Conservation (phyloP, 345 rosid genomes). For the Eucalyptus curtisii region DNA sequence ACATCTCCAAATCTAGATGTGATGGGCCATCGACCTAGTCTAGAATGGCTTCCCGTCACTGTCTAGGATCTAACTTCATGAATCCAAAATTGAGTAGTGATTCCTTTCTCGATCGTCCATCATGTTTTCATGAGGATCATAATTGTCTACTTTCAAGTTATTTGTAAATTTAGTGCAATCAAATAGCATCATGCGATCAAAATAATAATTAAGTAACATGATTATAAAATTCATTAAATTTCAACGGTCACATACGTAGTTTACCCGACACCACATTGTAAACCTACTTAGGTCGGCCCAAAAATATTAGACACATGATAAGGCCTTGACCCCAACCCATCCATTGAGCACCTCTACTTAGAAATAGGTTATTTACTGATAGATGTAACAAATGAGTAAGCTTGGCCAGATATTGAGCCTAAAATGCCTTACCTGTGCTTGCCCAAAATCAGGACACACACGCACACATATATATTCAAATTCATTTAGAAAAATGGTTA, state of each 20-base stretch:
- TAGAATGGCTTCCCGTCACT: not conserved
- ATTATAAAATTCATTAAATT: not conserved
- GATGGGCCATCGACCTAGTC: not conserved
- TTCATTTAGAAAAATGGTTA: not conserved
- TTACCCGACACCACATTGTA: not conserved
- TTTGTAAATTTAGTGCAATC: not conserved
- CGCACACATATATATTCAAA: not conserved
- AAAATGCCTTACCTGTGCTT: not conserved
- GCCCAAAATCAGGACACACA: not conserved
- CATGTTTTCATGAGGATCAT: not conserved
- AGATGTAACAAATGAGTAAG: not conserved
- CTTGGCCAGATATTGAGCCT: not conserved
- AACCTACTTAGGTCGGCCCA: not conserved
- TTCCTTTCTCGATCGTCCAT: not conserved
- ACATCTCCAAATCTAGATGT: not conserved
- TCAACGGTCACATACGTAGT: not conserved
- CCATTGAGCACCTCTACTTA: not conserved
- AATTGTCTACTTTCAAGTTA: not conserved
- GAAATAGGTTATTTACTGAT: not conserved
- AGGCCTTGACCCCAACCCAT: not conserved
- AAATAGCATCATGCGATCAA: not conserved
- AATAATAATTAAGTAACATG: not conserved
- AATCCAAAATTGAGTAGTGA: not conserved
- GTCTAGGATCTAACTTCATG: not conserved
- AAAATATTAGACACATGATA: not conserved